These are phyloP conservation scores for Penicillium cinerascens DNA, from an alignment of 495 filamentous ascomycete species.

Conservation along the genomic window DNA sequence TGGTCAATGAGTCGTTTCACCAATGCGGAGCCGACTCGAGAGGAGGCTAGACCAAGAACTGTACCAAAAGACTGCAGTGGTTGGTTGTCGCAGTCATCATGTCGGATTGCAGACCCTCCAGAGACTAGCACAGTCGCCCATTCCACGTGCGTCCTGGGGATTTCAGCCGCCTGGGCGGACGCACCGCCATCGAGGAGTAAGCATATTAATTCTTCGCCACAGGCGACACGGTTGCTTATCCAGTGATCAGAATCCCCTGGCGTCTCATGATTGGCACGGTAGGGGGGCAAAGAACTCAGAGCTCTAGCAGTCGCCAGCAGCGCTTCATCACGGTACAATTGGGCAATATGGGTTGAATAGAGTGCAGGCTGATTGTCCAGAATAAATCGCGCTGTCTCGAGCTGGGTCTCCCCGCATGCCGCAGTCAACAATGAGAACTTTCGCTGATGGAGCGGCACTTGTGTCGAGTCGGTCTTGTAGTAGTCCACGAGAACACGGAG, in stretches of 20 bases:
- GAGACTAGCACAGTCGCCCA: not conserved
- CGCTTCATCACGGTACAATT: not conserved
- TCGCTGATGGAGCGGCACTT: not conserved
- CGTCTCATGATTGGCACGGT: too few species aligned
- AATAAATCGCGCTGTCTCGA: not conserved
- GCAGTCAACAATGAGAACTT: not conserved
- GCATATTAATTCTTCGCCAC: not conserved
- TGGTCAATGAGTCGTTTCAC: not conserved
- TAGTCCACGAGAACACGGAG: too few species aligned
- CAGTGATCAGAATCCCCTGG: too few species aligned
- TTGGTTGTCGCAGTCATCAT: not conserved
- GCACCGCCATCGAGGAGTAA: slow-evolving; percentile 1
- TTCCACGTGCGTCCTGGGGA: not conserved
- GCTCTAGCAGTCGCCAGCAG: too few species aligned
- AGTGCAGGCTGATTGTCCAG: not conserved
- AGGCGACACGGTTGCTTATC: too few species aligned
- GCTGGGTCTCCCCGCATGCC: not conserved
- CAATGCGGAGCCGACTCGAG: not conserved
- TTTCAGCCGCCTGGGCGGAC: not conserved
- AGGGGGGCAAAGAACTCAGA: too few species aligned
- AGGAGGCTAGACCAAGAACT: slow-evolving; percentile 1
- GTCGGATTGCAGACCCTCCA: not conserved
- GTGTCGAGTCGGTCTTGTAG: too few species aligned
- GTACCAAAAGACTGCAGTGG: not conserved
- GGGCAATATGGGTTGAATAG: not conserved